Percentiles rank a stretch among this genome's conserved stretches.
Evolutionary conservation across 805 yeast species (phyloP).

Genomic region (Metschnikowia orientalis): DNA sequence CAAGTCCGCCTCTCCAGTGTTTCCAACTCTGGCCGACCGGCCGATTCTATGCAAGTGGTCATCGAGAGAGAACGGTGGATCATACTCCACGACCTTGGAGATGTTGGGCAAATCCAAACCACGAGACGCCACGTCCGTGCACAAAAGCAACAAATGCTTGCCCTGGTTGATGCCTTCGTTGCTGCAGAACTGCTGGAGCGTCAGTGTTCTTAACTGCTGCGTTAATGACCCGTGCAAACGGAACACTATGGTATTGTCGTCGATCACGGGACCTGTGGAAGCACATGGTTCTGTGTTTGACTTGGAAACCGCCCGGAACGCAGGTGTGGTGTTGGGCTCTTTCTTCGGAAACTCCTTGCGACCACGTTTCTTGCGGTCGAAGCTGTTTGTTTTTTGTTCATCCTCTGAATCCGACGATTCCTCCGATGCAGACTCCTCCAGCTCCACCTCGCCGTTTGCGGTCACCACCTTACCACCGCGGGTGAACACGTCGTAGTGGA

Average conservation of each 20-base stretch:
- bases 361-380: no score
- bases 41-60: constrained; percentile 97
- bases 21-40: constrained; percentile 97
- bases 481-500: constrained; percentile 74
- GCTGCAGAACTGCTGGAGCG: constrained; percentile 59
- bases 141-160: constrained; percentile 66
- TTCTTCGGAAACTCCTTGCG: background rate
- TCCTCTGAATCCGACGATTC: no score
- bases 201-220: constrained; percentile 77
- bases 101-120: constrained; percentile 91
- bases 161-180: constrained; percentile 27
- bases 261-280: constrained; percentile 50
- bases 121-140: constrained; percentile 97
- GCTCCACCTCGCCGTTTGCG: constrained; percentile 23
- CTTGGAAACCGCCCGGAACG: constrained; percentile 8
- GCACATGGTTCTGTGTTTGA: constrained; percentile 31
- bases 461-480: constrained; percentile 46
- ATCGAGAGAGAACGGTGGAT: constrained; percentile 90
- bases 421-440: no score
- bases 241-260: constrained; percentile 41
- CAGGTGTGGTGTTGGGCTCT: constrained; percentile 1
- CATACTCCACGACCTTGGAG: constrained; percentile 83
- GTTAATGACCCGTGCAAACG: constrained; percentile 89
- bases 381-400: background rate
- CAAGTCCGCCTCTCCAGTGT: constrained; percentile 68